These are phyloP conservation scores for Firmiana major DNA, from an alignment of 345 rosid genomes.

Conservation along the genomic window DNA sequence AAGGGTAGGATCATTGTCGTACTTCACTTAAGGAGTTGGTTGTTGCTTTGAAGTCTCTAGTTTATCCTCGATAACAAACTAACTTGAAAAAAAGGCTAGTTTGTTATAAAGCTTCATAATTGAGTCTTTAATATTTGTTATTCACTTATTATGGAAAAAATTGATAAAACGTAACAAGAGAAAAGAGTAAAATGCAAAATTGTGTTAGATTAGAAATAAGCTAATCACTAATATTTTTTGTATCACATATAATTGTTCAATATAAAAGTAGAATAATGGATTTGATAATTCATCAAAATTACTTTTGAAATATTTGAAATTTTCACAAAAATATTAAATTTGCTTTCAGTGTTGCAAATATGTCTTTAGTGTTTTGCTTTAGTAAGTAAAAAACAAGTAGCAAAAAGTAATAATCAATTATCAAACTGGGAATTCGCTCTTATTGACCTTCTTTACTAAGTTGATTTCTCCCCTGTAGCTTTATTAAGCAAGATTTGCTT, in stretches of 20 bases:
- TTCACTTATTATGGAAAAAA: neutral
- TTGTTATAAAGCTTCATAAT: neutral
- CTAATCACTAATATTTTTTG: neutral
- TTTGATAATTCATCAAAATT: neutral
- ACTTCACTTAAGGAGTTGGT: slow-evolving; percentile 66
- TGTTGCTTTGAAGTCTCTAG: slow-evolving; percentile 53
- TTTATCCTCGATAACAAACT: slow-evolving; percentile 64
- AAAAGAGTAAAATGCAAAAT: neutral
- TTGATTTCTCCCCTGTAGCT: neutral
- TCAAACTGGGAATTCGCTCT: neutral
- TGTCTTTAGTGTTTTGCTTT: neutral
- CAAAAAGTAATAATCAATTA: neutral
- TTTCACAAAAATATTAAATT: neutral
- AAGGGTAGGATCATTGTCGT: slow-evolving; percentile 72
- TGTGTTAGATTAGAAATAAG: neutral
- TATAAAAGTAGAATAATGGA: neutral
- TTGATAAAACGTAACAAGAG: neutral
- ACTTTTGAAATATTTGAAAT: neutral
- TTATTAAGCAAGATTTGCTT: neutral
- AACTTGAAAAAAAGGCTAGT: slow-evolving; percentile 48
- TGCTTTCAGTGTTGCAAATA: neutral
- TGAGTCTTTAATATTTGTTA: neutral
- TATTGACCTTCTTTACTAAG: neutral
- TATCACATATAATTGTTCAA: neutral
- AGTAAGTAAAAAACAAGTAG: neutral